Evolutionary conservation across 2,329 filamentous ascomycete genomes (phyloP).

Genomic region (Boeremia exigua): DNA sequence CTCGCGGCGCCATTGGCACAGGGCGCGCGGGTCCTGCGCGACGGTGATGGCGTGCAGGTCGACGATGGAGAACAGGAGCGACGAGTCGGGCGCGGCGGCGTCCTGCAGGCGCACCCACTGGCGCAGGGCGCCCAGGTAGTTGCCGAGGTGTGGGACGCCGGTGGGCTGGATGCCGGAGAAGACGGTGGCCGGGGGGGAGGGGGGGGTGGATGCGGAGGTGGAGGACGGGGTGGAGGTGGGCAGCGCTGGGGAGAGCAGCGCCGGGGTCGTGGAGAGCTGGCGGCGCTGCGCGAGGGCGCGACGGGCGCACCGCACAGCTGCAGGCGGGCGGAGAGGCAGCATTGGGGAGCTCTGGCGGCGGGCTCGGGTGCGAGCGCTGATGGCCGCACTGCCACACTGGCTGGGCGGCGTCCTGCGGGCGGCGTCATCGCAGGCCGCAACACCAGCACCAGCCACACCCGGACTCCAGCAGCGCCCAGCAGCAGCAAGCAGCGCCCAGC

Average conservation of each 20-base stretch:
- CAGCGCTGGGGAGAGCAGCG: background rate
- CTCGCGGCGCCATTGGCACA: slow-evolving; percentile 73
- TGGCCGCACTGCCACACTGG: background rate
- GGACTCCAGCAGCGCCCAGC: background rate
- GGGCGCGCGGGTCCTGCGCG: slow-evolving; percentile 63
- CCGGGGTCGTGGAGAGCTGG: background rate
- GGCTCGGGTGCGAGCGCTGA: background rate
- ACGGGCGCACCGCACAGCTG: slow-evolving; percentile 8
- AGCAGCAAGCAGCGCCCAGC: background rate
- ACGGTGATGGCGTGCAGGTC: slow-evolving; percentile 93
- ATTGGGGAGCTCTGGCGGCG: slow-evolving; percentile 1
- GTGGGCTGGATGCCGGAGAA: slow-evolving; percentile 99
- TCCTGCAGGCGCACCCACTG: slow-evolving; percentile 87
- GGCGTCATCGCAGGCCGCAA: background rate
- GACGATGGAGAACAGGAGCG: slow-evolving; percentile 83
- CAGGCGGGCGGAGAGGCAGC: slow-evolving; percentile 5
- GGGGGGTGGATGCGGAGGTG: background rate
- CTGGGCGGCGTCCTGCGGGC: background rate
- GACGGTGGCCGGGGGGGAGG: slow-evolving; percentile 53
- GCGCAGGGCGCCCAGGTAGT: slow-evolving; percentile 88
- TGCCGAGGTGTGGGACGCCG: slow-evolving; percentile 90
- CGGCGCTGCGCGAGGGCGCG: background rate
- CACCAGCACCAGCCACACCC: background rate
- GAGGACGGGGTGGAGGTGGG: background rate
- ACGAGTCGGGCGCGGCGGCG: slow-evolving; percentile 61